Percentiles rank a stretch among this genome's conserved stretches.
These are phyloP conservation scores for Globisporangium middletonii DNA, from an alignment of 352 stramenopile species.

Conservation along the genomic window DNA sequence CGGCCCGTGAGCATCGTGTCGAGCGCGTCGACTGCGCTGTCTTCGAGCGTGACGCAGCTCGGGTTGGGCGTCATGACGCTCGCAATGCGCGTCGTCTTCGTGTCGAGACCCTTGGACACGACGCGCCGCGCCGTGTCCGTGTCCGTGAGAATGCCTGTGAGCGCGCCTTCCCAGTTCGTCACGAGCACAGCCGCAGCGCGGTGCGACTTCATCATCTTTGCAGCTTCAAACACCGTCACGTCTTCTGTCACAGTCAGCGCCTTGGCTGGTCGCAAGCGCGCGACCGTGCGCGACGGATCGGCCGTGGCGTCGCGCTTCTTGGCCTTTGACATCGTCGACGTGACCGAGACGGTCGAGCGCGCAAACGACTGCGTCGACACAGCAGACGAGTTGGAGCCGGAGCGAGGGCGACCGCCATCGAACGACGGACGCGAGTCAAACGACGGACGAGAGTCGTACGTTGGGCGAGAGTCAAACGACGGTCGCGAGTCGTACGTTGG, in stretches of 20 bases:
- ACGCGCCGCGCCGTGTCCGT: slow-evolving; percentile 81
- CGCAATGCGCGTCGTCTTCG: slow-evolving; percentile 53
- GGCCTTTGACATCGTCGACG: slow-evolving; percentile 65
- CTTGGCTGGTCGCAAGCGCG: slow-evolving; percentile 77
- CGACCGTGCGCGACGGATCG: slow-evolving; percentile 68
- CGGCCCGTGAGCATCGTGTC: slow-evolving; percentile 83
- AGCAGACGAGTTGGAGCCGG: slow-evolving; percentile 65
- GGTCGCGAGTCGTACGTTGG: slow-evolving; percentile 11
- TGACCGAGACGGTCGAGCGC: slow-evolving; percentile 68
- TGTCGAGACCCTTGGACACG: slow-evolving; percentile 67
- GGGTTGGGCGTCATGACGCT: slow-evolving; percentile 85
- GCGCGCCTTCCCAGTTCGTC: slow-evolving; percentile 71
- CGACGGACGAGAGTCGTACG: slow-evolving; percentile 9
- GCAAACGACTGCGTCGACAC: slow-evolving; percentile 77
- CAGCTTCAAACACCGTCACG: slow-evolving; percentile 83
- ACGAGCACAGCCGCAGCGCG: slow-evolving; percentile 90
- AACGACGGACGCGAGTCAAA: slow-evolving; percentile 27
- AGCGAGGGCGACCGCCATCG: slow-evolving; percentile 38
- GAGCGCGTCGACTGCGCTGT: slow-evolving; percentile 77
- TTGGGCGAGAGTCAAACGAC: slow-evolving; percentile 14
- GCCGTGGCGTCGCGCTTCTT: slow-evolving; percentile 43
- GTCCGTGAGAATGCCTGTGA: slow-evolving; percentile 95
- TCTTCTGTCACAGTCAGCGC: slow-evolving; percentile 81
- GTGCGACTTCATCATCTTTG: slow-evolving; percentile 89
- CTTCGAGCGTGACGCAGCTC: slow-evolving; percentile 75